Evolutionary conservation across 164 flowering plant species (phyloP).

Genomic region (Annona cherimola): DNA sequence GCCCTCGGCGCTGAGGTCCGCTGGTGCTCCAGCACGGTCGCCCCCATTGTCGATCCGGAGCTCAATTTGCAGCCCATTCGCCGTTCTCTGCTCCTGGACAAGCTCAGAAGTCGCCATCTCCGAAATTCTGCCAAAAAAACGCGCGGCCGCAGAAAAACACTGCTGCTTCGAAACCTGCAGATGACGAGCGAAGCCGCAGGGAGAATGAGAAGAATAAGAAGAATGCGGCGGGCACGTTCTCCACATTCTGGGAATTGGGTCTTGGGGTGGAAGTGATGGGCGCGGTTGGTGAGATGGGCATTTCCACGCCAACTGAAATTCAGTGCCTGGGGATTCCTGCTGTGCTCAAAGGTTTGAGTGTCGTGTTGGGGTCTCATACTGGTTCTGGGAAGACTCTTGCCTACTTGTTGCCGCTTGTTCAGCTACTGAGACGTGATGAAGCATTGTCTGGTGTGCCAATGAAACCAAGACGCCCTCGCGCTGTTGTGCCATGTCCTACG

Average conservation of each 20-base stretch:
- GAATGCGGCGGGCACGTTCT: slow-evolving; percentile 18
- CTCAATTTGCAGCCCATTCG: too few relatives aligned
- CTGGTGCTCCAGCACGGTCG: too few relatives aligned
- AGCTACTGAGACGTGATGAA: slow-evolving; percentile 84
- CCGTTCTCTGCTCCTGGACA: too few relatives aligned
- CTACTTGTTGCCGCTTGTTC: slow-evolving; percentile 90
- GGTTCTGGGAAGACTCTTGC: slow-evolving; percentile 99
- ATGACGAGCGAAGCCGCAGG: too few relatives aligned
- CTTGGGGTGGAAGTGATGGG: slow-evolving; percentile 79
- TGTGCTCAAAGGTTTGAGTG: slow-evolving; percentile 70
- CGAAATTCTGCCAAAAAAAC: too few relatives aligned
- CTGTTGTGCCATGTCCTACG: slow-evolving; percentile 89
- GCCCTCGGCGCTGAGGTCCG: too few relatives aligned
- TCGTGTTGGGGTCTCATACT: slow-evolving; percentile 95
- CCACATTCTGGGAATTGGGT: slow-evolving; percentile 71
- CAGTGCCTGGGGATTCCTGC: slow-evolving; percentile 83
- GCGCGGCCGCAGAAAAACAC: too few relatives aligned
- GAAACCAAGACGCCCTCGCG: slow-evolving; percentile 95
- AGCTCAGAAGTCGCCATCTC: too few relatives aligned
- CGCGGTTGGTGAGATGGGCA: slow-evolving; percentile 70
- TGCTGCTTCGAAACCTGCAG: too few relatives aligned
- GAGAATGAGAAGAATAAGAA: slow-evolving; percentile 15
- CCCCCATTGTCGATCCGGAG: too few relatives aligned
- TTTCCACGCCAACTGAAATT: slow-evolving; percentile 87
- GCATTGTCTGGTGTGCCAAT: slow-evolving; percentile 52